Percentiles rank a stretch among this genome's conserved stretches.
Conservation (phyloP, 169 alveolate species). For the Theileria sp. region DNA sequence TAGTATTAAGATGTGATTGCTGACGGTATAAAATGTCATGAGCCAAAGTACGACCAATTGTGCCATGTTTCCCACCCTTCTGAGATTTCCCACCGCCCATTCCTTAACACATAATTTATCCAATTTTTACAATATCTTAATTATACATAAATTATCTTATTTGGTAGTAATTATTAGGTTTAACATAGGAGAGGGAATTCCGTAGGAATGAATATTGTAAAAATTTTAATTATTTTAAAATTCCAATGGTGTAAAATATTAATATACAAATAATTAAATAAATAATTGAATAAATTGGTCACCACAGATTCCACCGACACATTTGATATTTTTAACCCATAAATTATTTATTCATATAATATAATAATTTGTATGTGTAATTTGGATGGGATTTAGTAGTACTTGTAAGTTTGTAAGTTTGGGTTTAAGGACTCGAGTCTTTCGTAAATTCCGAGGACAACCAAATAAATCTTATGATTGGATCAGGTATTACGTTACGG, state of each 20-base stretch:
- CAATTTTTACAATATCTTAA: no score
- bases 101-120: background rate
- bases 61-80: conserved; percentile 68
- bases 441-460: conserved; percentile 77
- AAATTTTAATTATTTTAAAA: no score
- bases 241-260: no score
- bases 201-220: no score
- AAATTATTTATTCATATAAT: background rate
- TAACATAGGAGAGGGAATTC: no score
- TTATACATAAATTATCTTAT: no score
- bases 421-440: conserved; percentile 75
- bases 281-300: background rate
- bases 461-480: conserved; percentile 84
- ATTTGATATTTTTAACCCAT: background rate
- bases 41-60: conserved; percentile 64
- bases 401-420: conserved; percentile 76
- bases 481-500: conserved; percentile 60
- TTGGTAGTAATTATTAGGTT: no score
- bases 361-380: background rate
- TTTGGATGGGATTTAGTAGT: conserved; percentile 74
- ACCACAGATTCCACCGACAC: conserved; percentile 17
- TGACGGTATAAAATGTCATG: conserved; percentile 63
- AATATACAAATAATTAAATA: background rate
- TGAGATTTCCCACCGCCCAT: conserved; percentile 71
- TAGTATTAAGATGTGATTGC: conserved; percentile 12